Percentiles rank a stretch among this genome's conserved stretches.
Evolutionary conservation across 768 basidiomycete species (phyloP).

Genomic region (Lentinus tigrinus): DNA sequence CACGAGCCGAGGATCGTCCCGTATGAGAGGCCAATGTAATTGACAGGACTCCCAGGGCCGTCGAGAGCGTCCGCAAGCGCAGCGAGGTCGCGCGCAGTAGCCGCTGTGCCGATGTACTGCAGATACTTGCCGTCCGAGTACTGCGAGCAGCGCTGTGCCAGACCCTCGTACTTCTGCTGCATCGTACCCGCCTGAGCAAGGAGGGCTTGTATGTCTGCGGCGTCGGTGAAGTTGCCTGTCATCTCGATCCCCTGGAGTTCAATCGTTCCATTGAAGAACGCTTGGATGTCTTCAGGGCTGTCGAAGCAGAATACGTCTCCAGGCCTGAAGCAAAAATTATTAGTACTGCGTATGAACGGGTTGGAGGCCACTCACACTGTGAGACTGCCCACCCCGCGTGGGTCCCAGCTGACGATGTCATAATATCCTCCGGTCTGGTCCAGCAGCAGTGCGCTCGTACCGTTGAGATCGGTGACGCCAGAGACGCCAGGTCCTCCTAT

Average conservation of each 20-base stretch:
- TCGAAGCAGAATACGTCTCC: constrained; percentile 10
- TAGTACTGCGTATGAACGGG: background rate
- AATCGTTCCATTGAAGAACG: constrained; percentile 8
- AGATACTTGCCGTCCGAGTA: background rate
- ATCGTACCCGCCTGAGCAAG: constrained; percentile 5
- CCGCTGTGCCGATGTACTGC: constrained; percentile 7
- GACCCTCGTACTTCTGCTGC: constrained; percentile 10
- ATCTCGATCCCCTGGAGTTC: constrained; percentile 3
- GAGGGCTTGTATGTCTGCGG: background rate
- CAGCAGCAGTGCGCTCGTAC: background rate
- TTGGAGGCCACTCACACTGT: constrained; percentile 4
- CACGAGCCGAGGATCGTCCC: constrained; percentile 8
- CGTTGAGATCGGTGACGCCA: background rate
- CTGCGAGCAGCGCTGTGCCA: background rate
- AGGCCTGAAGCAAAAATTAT: background rate
- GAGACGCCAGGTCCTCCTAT: constrained; percentile 9
- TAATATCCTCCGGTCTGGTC: constrained; percentile 3
- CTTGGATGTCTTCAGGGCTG: background rate
- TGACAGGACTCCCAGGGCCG: constrained; percentile 5
- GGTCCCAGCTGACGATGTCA: constrained; percentile 15
- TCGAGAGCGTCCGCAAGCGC: constrained; percentile 10
- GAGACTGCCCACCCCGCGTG: constrained; percentile 7
- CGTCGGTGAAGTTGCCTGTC: constrained; percentile 3
- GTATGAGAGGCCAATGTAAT: constrained; percentile 6
- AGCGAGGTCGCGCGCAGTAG: constrained; percentile 6